Evolutionary conservation across 345 rosid genomes (phyloP).

Genomic region (Lumnitzera racemosa): DNA sequence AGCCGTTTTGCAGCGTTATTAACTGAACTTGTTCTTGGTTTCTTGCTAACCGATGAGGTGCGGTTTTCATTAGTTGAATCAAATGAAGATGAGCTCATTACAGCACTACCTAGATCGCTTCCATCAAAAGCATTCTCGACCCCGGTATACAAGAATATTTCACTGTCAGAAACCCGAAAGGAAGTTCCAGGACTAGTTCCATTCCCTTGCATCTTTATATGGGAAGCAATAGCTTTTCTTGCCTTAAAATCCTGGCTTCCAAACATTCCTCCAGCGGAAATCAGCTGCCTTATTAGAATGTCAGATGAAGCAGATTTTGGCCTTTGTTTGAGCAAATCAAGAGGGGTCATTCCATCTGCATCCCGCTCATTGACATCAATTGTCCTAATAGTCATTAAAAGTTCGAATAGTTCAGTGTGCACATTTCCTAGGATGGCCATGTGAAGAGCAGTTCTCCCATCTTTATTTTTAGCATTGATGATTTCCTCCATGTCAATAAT

Average conservation of each 20-base stretch:
- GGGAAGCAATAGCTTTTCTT: slow-evolving; percentile 68
- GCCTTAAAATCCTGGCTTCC: slow-evolving; percentile 55
- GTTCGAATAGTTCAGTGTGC: slow-evolving; percentile 63
- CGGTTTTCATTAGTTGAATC: slow-evolving; percentile 36
- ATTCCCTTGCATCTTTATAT: slow-evolving; percentile 62
- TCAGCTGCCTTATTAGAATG: slow-evolving; percentile 61
- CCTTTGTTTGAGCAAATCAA: slow-evolving; percentile 71
- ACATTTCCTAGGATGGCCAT: slow-evolving; percentile 73
- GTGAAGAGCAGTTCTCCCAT: slow-evolving; percentile 89
- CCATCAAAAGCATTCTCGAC: slow-evolving; percentile 40
- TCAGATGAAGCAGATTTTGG: slow-evolving; percentile 71
- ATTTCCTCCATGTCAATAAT: slow-evolving; percentile 34
- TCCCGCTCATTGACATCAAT: slow-evolving; percentile 64
- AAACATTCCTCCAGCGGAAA: slow-evolving; percentile 82
- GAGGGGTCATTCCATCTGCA: slow-evolving; percentile 75
- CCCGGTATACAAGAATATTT: slow-evolving; percentile 64
- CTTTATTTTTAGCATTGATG: slow-evolving; percentile 55
- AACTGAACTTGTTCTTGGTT: slow-evolving; percentile 22
- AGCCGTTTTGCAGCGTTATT: slow-evolving; percentile 48
- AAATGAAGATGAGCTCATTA: slow-evolving; percentile 39
- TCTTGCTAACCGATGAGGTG: slow-evolving; percentile 27
- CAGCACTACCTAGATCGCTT: slow-evolving; percentile 29
- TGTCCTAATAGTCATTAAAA: slow-evolving; percentile 68
- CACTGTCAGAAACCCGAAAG: slow-evolving; percentile 63
- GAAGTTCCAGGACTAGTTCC: slow-evolving; percentile 83